phyloP scores from a whole-genome alignment of 148 eudicot species.

The Camellia japonica region DNA sequence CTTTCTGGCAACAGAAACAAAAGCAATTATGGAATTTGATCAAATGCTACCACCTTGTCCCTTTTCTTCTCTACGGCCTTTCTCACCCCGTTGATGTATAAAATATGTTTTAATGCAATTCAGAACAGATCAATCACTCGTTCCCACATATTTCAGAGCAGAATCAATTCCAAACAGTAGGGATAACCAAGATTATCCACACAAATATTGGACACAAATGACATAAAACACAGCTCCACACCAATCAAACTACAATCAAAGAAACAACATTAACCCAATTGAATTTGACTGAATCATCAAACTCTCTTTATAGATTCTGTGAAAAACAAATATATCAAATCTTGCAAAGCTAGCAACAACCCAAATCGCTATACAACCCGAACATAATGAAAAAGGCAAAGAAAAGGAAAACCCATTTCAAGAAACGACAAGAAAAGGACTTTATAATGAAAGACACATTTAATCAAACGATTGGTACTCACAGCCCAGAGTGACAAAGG shows the following conservation, averaged over 20 bases:
- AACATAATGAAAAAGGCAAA: background rate
- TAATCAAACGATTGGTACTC: conserved; percentile 29
- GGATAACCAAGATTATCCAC: background rate
- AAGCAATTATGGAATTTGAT: background rate
- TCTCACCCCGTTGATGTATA: background rate
- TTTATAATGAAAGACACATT: background rate
- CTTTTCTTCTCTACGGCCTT: background rate
- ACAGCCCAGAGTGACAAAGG: conserved; percentile 87
- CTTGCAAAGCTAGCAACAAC: background rate
- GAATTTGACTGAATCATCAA: background rate
- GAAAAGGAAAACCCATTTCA: background rate
- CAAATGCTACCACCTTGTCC: background rate
- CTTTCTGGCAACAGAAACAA: background rate
- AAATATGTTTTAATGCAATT: background rate
- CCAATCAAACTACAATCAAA: background rate
- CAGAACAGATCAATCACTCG: background rate
- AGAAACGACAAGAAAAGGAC: background rate
- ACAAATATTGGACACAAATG: background rate
- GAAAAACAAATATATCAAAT: background rate
- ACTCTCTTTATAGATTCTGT: background rate
- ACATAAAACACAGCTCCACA: background rate
- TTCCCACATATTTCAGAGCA: background rate
- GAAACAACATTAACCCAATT: background rate
- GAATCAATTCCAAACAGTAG: background rate
- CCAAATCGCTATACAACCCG: background rate